Base-by-base conservation (phyloP, 202 grass and related monocot genomes). In the Zizania palustris region DNA sequence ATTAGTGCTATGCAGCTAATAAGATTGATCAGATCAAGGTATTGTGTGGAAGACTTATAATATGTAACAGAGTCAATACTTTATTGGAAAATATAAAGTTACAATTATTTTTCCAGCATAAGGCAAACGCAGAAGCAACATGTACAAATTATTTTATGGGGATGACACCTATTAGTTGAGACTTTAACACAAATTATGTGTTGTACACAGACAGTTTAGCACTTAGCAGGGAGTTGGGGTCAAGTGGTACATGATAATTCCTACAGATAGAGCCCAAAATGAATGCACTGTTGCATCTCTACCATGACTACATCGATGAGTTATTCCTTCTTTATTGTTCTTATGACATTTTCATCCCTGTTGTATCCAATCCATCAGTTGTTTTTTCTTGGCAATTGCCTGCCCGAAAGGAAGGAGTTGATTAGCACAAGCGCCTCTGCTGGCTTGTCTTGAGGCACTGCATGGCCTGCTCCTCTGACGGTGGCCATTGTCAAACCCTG, bases 401-500 rank as follows among this genome's bases (percentile, higher is more conserved):
- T 87, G 22, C 42, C 69, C 33, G 59, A 61, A 59, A 97, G 80
- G 60, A 89, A 97, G 75, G 93, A 91, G 19, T 55, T 85, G 63
- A 97, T 85, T 63, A 97, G 66, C 67, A 89, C 71, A 19, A 97
- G 79, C 15, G 93, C 88, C 58, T 97, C 86, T 48, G 69, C 78
- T 60, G 93, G 90, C 83, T 93, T 97, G 84, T 97, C 86, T 69
- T 89, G 88, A n/a, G 93, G 93, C 44, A 97, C 93, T 72, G 71
- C 44, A 74, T 97, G 93, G 6, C 93, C 90, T 69, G 93, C 93
- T 80, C 90, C 90, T 88, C 93, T 97, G 2, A 97, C 79, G 40
- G 88, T 97, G 61, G 53, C 90, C 88, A 97, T 88, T 58, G 93
- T 88, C 72, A 97, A 46, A 7, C 93, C 88, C 50, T 89, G 64